These are phyloP conservation scores for Fusarium sp. DNA, from an alignment of 2,329 filamentous ascomycete species.

Conservation along the genomic window DNA sequence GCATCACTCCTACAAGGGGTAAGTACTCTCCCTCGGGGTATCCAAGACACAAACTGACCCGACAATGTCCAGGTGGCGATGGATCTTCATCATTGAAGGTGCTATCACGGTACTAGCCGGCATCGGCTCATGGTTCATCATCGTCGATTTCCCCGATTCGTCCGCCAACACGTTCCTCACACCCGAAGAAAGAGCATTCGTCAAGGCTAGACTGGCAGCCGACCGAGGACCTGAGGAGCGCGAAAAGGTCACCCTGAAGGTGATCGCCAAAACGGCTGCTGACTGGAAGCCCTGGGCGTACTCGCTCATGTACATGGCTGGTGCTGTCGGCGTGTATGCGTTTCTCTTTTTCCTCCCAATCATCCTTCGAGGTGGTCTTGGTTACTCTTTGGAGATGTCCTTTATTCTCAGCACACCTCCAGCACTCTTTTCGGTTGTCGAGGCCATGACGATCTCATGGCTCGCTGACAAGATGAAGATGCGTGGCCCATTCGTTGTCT, in stretches of 20 bases:
- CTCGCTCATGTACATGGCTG: conserved; percentile 31
- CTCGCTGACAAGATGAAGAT: conserved; percentile 20
- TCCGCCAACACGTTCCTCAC: conserved; percentile 27
- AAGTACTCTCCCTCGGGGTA: neutral
- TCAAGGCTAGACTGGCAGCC: conserved; percentile 10
- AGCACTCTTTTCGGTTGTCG: conserved; percentile 9
- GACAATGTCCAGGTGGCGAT: conserved; percentile 15
- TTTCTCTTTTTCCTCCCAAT: conserved; percentile 24
- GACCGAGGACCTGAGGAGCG: conserved; percentile 24
- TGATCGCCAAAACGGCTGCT: neutral
- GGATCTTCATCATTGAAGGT: conserved; percentile 36
- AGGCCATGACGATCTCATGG: conserved; percentile 30
- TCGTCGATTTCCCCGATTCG: conserved; percentile 33
- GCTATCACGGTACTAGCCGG: conserved; percentile 24
- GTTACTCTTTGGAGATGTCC: conserved; percentile 20
- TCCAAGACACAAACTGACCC: neutral
- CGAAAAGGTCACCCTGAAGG: conserved; percentile 15
- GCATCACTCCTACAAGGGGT: conserved; percentile 23
- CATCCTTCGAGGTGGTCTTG: conserved; percentile 19
- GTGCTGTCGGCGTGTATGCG: conserved; percentile 27
- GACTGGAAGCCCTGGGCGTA: conserved; percentile 35
- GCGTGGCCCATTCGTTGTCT: conserved; percentile 25
- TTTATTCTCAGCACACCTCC: conserved; percentile 22
- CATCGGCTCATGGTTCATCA: conserved; percentile 32
- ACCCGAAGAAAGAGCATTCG: conserved; percentile 13